phyloP scores from a whole-genome alignment of 495 filamentous ascomycete species.

The Cairneyella variabilis region DNA sequence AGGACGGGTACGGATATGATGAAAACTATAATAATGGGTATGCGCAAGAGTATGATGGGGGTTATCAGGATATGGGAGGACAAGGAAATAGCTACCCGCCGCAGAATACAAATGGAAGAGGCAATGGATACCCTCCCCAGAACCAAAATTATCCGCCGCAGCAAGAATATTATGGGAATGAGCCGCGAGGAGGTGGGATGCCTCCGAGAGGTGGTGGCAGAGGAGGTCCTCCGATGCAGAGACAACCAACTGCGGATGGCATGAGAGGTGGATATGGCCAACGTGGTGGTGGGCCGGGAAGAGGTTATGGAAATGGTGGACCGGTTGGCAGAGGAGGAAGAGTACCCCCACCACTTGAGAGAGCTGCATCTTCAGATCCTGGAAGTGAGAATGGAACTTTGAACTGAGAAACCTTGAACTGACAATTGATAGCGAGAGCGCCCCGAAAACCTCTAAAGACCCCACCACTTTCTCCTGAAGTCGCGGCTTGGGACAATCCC shows the following conservation, averaged over 20 bases:
- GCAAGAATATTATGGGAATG: conserved; percentile 41
- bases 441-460: conserved; percentile 27
- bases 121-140: conserved; percentile 47
- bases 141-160: conserved; percentile 45
- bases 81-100: conserved; percentile 49
- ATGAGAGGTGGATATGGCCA: conserved; percentile 27
- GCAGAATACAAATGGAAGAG: conserved; percentile 40
- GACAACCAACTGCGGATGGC: conserved; percentile 18
- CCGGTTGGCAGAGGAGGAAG: conserved; percentile 24
- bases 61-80: conserved; percentile 37
- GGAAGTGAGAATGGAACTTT: conserved; percentile 13
- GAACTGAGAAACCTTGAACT: background rate
- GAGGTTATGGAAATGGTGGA: conserved; percentile 33
- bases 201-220: conserved; percentile 23
- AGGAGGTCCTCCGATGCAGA: conserved; percentile 37
- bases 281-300: conserved; percentile 40
- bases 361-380: conserved; percentile 20
- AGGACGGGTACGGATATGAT: conserved; percentile 52
- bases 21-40: conserved; percentile 38
- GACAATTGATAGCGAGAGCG: conserved; percentile 10
- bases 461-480: conserved; percentile 42
- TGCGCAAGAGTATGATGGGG: conserved; percentile 28
- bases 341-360: conserved; percentile 21
- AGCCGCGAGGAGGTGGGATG: conserved; percentile 27
- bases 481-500: conserved; percentile 58